Percentiles rank a stretch among this genome's conserved stretches.
Evolutionary conservation across 169 alveolate species (phyloP).

Genomic region (Cryptosporidium viatorum): DNA sequence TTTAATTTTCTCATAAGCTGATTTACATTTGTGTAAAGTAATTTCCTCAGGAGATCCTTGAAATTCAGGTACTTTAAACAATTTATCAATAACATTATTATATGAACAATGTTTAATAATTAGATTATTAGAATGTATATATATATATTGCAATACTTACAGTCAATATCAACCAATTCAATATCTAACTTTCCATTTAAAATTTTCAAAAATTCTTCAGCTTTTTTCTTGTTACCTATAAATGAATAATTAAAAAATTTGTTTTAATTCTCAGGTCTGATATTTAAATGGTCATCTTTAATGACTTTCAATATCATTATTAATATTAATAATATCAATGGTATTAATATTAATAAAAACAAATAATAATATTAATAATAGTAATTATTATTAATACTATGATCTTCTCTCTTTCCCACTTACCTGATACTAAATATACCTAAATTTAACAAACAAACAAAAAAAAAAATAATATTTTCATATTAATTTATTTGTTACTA

Average conservation of each 20-base stretch:
- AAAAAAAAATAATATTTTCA: not conserved
- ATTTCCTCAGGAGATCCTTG: constrained; percentile 85
- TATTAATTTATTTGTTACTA: not conserved
- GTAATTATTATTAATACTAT: not conserved
- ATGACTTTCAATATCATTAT: too few relatives aligned
- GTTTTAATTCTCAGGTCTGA: not conserved
- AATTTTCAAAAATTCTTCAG: constrained; percentile 25
- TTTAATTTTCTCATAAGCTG: constrained; percentile 80
- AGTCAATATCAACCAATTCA: constrained; percentile 22
- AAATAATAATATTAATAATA: too few relatives aligned
- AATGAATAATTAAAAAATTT: not conserved
- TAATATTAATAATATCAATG: too few relatives aligned
- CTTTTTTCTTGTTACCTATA: constrained; percentile 35
- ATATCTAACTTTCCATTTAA: constrained; percentile 1
- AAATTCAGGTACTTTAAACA: constrained; percentile 80
- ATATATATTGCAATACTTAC: not conserved
- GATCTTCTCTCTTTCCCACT: not conserved
- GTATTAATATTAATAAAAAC: too few relatives aligned
- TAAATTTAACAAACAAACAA: not conserved
- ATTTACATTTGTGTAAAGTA: constrained; percentile 82
- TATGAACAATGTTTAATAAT: too few relatives aligned
- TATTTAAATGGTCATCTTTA: not conserved
- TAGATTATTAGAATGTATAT: too few relatives aligned
- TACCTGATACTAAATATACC: constrained; percentile 42
- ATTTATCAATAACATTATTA: not conserved